Evolutionary conservation across 331 rosid species (phyloP).

Genomic region (Acacia concinna): DNA sequence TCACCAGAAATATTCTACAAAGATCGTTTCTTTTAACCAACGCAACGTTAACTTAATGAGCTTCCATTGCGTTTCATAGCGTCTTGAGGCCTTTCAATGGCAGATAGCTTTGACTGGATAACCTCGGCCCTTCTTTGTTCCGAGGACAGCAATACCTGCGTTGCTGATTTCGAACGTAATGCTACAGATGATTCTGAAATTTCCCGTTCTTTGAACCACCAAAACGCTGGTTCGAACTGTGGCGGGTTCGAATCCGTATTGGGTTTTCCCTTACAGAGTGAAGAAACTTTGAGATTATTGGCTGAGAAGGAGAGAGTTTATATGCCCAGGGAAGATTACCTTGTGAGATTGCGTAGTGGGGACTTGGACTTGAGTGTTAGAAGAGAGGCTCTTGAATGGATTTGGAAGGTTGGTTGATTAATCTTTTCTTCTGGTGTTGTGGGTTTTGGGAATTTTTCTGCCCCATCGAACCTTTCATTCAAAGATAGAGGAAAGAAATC

Average conservation of each 20-base stretch:
- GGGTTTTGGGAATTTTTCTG: constrained; percentile 8
- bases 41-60: constrained; percentile 31
- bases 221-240: constrained; percentile 24
- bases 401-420: constrained; percentile 62
- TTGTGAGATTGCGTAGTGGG: constrained; percentile 58
- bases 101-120: constrained; percentile 42
- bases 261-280: constrained; percentile 45
- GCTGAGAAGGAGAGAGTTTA: constrained; percentile 54
- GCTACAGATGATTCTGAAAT: constrained; percentile 34
- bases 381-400: constrained; percentile 75
- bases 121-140: constrained; percentile 50
- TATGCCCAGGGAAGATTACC: constrained; percentile 66
- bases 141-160: constrained; percentile 42
- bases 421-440: constrained; percentile 19
- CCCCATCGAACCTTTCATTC: neutral
- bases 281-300: constrained; percentile 48
- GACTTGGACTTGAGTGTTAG: constrained; percentile 62
- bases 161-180: constrained; percentile 45
- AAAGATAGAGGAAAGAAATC: neutral
- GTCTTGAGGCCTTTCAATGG: constrained; percentile 50
- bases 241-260: constrained; percentile 41
- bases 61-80: constrained; percentile 28
- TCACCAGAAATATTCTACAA: constrained; percentile 15
- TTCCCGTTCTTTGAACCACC: constrained; percentile 36
- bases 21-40: constrained; percentile 30